Percentiles rank a stretch among this genome's conserved stretches.
phyloP scores from a whole-genome alignment of 148 eudicot genomes.

The Rhododendron ferrugineum region DNA sequence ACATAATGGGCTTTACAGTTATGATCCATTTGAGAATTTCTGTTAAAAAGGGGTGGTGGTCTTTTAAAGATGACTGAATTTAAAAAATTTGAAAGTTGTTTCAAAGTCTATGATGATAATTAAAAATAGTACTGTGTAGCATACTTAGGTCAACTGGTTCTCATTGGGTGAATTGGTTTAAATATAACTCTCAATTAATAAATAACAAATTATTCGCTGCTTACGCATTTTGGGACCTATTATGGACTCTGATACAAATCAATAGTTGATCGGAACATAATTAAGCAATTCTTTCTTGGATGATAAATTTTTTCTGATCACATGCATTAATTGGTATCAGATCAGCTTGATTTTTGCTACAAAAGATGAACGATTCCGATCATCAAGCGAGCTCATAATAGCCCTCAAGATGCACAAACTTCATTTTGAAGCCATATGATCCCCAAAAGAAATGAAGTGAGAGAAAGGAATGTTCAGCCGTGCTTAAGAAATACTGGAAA shows the following conservation, averaged over 20 bases:
- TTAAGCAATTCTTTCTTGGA: too few relatives aligned
- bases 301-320: not conserved
- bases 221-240: too few relatives aligned
- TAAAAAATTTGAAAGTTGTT: not conserved
- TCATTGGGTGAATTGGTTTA: not conserved
- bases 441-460: not conserved
- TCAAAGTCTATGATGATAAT: not conserved
- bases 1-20: not conserved
- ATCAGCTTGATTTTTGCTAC: not conserved
- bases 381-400: not conserved
- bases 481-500: not conserved
- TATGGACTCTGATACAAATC: not conserved
- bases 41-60: not conserved
- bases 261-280: not conserved
- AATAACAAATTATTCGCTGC: too few relatives aligned
- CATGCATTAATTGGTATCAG: not conserved
- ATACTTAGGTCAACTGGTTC: not conserved
- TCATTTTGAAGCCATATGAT: not conserved
- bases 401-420: not conserved
- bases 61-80: not conserved
- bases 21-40: not conserved
- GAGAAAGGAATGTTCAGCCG: not conserved
- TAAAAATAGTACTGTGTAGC: not conserved
- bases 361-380: not conserved
- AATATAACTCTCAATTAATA: not conserved